phyloP scores from a whole-genome alignment of 371 early-diverging fungal species.

The Catenaria anguillulae region DNA sequence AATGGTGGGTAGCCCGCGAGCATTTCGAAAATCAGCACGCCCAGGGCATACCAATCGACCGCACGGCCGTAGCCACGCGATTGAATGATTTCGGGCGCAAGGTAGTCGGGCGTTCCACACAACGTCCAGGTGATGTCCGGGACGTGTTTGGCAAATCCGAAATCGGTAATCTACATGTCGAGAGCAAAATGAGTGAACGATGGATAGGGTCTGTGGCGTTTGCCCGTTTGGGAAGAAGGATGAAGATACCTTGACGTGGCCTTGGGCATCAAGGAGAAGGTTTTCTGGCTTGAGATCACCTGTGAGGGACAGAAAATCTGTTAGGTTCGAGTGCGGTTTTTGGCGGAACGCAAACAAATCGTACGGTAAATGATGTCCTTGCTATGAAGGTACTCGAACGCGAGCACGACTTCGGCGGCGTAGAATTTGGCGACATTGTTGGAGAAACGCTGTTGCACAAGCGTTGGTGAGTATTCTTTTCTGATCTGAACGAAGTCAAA shows the following conservation, averaged over 20 bases:
- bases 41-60: slow-evolving; percentile 46
- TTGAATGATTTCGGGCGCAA: slow-evolving; percentile 48
- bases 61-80: slow-evolving; percentile 31
- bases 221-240: too few species aligned
- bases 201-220: too few species aligned
- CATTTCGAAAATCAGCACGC: slow-evolving; percentile 45
- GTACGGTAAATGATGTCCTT: slow-evolving; percentile 69
- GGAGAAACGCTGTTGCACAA: slow-evolving; percentile 60
- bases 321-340: too few species aligned
- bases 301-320: too few species aligned
- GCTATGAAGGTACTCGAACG: slow-evolving; percentile 79
- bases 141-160: slow-evolving; percentile 88
- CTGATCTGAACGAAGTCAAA: not conserved
- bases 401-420: slow-evolving; percentile 38
- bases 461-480: slow-evolving; percentile 19
- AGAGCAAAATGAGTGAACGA: too few species aligned
- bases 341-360: too few species aligned
- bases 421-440: slow-evolving; percentile 68
- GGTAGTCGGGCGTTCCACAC: slow-evolving; percentile 69
- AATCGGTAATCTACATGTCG: slow-evolving; percentile 91
- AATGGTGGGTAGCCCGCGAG: slow-evolving; percentile 49
- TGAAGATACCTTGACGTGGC: slow-evolving; percentile 61
- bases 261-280: slow-evolving; percentile 69
- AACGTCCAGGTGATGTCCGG: slow-evolving; percentile 26
- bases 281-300: slow-evolving; percentile 24